Evolutionary conservation across 2,329 filamentous ascomycete species (phyloP), one percentile per base, ranked within the genome.

Genomic region (Colletotrichum liriopes): DNA sequence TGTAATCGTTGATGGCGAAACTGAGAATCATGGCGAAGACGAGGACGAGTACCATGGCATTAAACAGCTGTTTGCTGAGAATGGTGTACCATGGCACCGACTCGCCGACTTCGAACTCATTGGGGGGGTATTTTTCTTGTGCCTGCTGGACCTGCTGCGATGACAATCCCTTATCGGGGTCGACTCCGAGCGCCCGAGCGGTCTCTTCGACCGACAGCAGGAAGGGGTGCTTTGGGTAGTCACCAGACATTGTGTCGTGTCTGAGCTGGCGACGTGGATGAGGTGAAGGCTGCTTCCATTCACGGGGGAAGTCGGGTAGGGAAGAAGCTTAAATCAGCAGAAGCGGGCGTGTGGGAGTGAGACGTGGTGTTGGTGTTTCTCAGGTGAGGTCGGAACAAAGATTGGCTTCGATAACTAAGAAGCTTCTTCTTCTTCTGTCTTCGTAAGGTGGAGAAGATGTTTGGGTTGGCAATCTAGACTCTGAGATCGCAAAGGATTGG

Each of bases 31-130:
- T 94, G 77, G 93, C 93, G 77, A 95, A 92, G 65, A 93, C 86
- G 63, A 96, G 88, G 60, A 94, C 92, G 77, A 94, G 82, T 68
- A 93, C 93, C 93, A 94, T 94, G 70, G 93, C 93, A 85, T 95
- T 95, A 78, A 91, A 89, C 29, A 94, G 81, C 80, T 95, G 93
- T 76, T 92, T 91, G 70, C 93, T 83, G 58, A 95, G 83, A 52
- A 95, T 93, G 76, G 92, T 95, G 77, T 91, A 85, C 92, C 91
- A 87, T 78, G 88, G 89, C 59, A 95, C 91, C 37, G 89, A 89
- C 37, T 88, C 90, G 26, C 87, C 91, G 26, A 93, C 89, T 55
- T 94, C 90, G 26, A 95, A 86, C 78, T 94, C 91, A 82, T 95
- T 95, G 23, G 82, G 84, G 61, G 92, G 92, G 78, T 92, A 91